Conservation (phyloP, 345 rosid genomes). For the Passiflora organensis region DNA sequence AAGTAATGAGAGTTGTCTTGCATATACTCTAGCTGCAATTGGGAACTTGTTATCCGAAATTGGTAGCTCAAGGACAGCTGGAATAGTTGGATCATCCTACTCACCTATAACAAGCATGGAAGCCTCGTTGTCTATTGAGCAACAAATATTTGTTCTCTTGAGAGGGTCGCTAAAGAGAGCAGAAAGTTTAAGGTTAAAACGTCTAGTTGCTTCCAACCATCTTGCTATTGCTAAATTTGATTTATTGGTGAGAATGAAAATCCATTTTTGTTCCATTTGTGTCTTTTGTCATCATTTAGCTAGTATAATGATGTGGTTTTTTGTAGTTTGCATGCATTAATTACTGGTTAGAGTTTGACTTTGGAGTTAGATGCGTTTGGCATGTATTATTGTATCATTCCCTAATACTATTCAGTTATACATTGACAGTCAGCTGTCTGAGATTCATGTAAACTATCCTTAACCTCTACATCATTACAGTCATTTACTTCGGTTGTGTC, state of each 20-base stretch:
- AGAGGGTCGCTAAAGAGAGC: slow-evolving; percentile 81
- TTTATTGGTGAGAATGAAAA: slow-evolving; percentile 56
- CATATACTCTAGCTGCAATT: slow-evolving; percentile 84
- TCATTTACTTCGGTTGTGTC: neutral
- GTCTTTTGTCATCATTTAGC: no score
- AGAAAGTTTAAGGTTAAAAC: slow-evolving; percentile 71
- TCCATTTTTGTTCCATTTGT: slow-evolving; percentile 1
- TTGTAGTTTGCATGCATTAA: neutral
- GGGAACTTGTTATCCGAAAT: slow-evolving; percentile 85
- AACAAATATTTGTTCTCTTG: slow-evolving; percentile 80
- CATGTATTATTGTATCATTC: no score
- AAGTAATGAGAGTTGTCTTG: slow-evolving; percentile 89
- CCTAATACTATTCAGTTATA: no score
- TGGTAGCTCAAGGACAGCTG: slow-evolving; percentile 62
- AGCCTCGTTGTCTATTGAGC: slow-evolving; percentile 72
- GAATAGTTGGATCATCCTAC: slow-evolving; percentile 74
- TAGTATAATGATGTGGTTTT: no score
- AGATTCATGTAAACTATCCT: no score
- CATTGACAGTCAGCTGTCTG: no score
- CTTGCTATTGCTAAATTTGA: slow-evolving; percentile 94
- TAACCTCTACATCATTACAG: no score
- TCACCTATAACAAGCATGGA: slow-evolving; percentile 56
- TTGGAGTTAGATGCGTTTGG: slow-evolving; percentile 1
- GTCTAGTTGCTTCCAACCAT: slow-evolving; percentile 84
- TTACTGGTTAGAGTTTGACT: neutral